Base-by-base conservation (phyloP, 495 filamentous ascomycete species). In the Podospora didyma region DNA sequence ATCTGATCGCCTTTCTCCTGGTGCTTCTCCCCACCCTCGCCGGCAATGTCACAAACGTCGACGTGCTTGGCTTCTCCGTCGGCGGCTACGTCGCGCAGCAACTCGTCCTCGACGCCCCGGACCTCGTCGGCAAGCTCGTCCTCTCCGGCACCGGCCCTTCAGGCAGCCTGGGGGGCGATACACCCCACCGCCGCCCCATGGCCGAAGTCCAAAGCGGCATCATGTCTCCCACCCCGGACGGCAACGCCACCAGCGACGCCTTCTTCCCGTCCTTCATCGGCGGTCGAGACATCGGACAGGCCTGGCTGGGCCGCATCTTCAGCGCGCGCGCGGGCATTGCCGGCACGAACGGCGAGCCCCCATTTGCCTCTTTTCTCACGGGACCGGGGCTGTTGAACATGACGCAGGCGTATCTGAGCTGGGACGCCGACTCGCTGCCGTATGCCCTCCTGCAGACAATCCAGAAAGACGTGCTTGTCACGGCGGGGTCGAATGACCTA, bases 31-130 rank as follows among this genome's bases (percentile, higher is more conserved):
- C 26, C 0, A 51, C 28, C 49, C 49, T 51, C 28, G 28, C 26
- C 16, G 23, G 23, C 11, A 49, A 24, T 23, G 16, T 28, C 5
- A 49, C 47, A 6, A 16, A 35, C 28, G 49, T 51, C 28, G 49
- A 51, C 49, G n/a, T 51, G 20, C 49, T 51, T 20, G 49, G 49
- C 26, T 51, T 51, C 49, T 51, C 49, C 14, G 22, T 51, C 4
- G 49, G 49, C 49, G 49, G 49, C 26, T 37, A 37, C 49, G 17
- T 51, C 49, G 28, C 49, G 2, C 49, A 51, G 24, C 49, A 51
- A 17, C 5, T 39, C n/a, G 34, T 39, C 26, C 34, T 51, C 9
- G 17, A 35, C 26, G 21, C 21, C 14, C 49, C 49, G 26, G 28
- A 51, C 34, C 28, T 51, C 6, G 34, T 51, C 28, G 16, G 20